Evolutionary conservation across 257 asterid species (phyloP).

Genomic region (Solanum habrochaites): DNA sequence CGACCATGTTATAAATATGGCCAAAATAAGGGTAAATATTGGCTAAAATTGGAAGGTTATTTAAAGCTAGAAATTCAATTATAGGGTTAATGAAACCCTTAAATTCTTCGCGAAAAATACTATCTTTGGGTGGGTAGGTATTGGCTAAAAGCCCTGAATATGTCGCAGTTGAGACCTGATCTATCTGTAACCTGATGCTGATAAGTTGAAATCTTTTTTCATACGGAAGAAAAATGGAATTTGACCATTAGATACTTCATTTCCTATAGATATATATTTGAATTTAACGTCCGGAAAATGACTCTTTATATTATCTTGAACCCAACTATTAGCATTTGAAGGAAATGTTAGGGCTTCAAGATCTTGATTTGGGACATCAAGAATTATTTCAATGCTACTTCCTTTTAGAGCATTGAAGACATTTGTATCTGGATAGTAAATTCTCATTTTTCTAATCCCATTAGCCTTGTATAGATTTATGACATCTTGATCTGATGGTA

Average conservation of each 20-base stretch:
- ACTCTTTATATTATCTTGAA: constrained; percentile 1
- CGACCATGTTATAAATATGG: neutral
- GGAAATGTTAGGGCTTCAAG: constrained; percentile 15
- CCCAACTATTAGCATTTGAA: constrained; percentile 24
- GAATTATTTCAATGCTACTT: constrained; percentile 19
- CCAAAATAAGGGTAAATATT: constrained; percentile 40
- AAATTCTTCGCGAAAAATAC: neutral
- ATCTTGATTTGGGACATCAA: constrained; percentile 34
- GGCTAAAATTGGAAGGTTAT: constrained; percentile 14
- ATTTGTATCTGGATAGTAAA: constrained; percentile 20
- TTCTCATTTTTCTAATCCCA: constrained; percentile 24
- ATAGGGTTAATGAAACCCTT: constrained; percentile 1
- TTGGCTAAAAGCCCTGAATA: neutral
- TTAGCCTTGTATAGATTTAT: neutral
- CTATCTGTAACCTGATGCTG: neutral
- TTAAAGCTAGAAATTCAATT: constrained; percentile 1
- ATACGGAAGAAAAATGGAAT: constrained; percentile 12
- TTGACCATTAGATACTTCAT: constrained; percentile 14
- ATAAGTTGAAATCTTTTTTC: constrained; percentile 17
- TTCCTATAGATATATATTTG: constrained; percentile 27
- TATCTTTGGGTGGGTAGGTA: constrained; percentile 20
- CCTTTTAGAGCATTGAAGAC: constrained; percentile 23
- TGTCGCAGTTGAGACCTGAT: constrained; percentile 25
- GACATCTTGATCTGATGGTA: constrained; percentile 17
- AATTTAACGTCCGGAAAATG: constrained; percentile 18